Base-by-base conservation (phyloP, 805 yeast species). In the Scheffersomyces lignosus region DNA sequence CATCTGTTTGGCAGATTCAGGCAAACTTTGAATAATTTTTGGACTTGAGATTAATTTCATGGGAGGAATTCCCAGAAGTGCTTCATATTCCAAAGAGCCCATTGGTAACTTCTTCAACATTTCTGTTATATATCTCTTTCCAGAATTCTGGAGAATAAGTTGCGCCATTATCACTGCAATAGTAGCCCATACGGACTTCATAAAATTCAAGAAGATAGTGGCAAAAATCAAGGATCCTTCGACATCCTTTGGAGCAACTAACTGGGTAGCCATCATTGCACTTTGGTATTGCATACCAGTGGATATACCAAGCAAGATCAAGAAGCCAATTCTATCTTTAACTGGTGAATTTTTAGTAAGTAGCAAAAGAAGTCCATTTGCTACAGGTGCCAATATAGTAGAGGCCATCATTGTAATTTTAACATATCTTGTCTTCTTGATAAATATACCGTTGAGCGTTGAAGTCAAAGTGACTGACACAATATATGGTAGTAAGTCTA, bases 41-140 rank as follows among this genome's bases (percentile, higher is more conserved):
- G 73, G 72, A 12, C 63, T 42, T 20, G 52, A 45, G 20, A 56
- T 45, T 14, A 59, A 40, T 3, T 41, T 31, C 12, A 29, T 37
- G 2, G 51, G 37, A 5, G 56, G 44, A 10, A 42, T 22, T 7
- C 34, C 33, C 18, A 38, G 31, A 15, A 60, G 41, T 4, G 30
- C 29, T 16, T 41, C 34, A 31, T 49, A 51, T 3, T 31, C 39
- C 18, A 41, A 45, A 1, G 51, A 47, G 12, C 30, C 33, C 1
- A 16, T 10, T 10, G 45, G 33, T 16, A 56, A 31, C 2, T 13
- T 29, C 2, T 5, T 29, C 2, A 61, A 13, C 5, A 59, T 36
- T 2, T 45, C 15, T 2, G 29, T 30, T 15, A 60, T 45, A 25
- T 60, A 47, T 6, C 33, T 29, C 12, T 35, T 38, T 6, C 58